phyloP scores from a whole-genome alignment of 768 basidiomycete species.

The Tricholoma matsutake region DNA sequence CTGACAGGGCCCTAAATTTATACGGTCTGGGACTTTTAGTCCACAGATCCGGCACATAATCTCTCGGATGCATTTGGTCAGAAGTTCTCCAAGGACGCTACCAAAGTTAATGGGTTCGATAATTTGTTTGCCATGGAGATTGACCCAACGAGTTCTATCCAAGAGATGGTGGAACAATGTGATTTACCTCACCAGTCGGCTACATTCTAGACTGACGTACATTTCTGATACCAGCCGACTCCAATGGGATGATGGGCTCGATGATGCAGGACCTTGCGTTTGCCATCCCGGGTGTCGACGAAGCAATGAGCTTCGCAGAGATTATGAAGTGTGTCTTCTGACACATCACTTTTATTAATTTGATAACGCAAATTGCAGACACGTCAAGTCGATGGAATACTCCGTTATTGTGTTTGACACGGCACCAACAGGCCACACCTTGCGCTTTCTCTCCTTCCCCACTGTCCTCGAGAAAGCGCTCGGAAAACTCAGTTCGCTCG shows the following conservation, averaged over 20 bases:
- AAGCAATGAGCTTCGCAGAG: constrained; percentile 99
- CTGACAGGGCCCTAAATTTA: not conserved
- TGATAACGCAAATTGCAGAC: constrained; percentile 45
- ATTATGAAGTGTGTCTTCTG: constrained; percentile 87
- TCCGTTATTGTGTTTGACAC: constrained; percentile 99
- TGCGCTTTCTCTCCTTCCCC: constrained; percentile 98
- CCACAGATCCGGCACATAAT: constrained; percentile 99
- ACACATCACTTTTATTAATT: not conserved
- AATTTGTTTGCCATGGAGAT: constrained; percentile 99
- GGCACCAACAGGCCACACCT: constrained; percentile 96
- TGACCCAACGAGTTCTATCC: constrained; percentile 95
- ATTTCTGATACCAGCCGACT: constrained; percentile 55
- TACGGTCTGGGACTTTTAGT: constrained; percentile 42
- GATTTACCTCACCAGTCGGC: constrained; percentile 17
- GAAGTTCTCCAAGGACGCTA: constrained; percentile 99
- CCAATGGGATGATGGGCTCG: constrained; percentile 93
- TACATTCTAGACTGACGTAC: constrained; percentile 2
- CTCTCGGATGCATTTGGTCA: constrained; percentile 98
- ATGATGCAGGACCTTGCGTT: constrained; percentile 99
- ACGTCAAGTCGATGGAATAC: constrained; percentile 99
- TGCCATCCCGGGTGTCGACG: constrained; percentile 98
- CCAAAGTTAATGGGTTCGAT: constrained; percentile 94
- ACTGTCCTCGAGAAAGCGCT: constrained; percentile 96
- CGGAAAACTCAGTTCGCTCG: constrained; percentile 90
- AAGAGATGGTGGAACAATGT: constrained; percentile 99